Evolutionary conservation across 257 asterid species (phyloP), one percentile per base, ranked within the genome.

Genomic region (Vinca minor): DNA sequence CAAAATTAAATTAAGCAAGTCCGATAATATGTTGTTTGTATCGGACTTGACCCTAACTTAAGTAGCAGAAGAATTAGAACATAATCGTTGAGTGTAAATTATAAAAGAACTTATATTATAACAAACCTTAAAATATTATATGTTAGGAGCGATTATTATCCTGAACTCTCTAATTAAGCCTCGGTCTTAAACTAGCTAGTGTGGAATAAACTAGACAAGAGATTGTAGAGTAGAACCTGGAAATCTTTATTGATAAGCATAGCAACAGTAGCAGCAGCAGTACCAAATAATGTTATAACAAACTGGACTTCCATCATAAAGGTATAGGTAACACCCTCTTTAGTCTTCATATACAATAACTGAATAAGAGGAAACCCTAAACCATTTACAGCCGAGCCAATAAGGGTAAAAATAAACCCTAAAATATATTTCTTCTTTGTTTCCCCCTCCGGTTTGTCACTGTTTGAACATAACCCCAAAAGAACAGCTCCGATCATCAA

Each of bases 191-290:
- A n/a, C n/a, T n/a, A n/a, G n/a, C n/a, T n/a, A 38, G 1, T 38
- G 42, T 8, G 11, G 10, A 8, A 38, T 4, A 38, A 8, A 3
- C 4, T 38, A 4, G 1, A 38, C 8, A 13, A 14, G 21, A 44
- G 21, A 15, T 6, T 14, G 17, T 4, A 42, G 49, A 44, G 5
- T 2, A 3, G 5, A 13, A 75, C 79, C 79, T 75, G 76, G 59
- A 75, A 66, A 21, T 75, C 79, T 1, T 62, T 29, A 42, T 70
- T 75, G 64, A 75, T 66, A 63, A 75, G 71, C 79, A 70, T 75
- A 26, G 68, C 70, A 13, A 70, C 36, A 0, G 63, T 39, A 57
- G 75, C 66, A 49, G 70, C 62, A 54, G 57, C 0, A 54, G 79
- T 31, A 1, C 73, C 52, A 32, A 66, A 66, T 20, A 70, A 38